A percentile compares a stretch with the other conserved stretches of the same genome.
phyloP scores from a whole-genome alignment of 2,329 filamentous ascomycete genomes.

The Thelonectria rubi region DNA sequence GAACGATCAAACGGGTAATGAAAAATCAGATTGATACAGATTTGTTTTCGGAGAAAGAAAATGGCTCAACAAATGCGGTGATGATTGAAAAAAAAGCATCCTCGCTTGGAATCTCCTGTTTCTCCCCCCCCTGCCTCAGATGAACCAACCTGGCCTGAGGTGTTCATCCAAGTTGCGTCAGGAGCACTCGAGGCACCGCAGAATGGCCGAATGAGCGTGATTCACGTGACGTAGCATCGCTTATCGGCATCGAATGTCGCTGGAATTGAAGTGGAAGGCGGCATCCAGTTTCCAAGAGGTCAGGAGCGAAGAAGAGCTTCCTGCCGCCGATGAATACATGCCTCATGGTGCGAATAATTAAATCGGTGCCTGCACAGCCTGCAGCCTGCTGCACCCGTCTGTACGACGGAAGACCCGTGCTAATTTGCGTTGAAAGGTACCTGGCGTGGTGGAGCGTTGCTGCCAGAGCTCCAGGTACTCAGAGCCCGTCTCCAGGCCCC shows the following conservation, averaged over 20 bases:
- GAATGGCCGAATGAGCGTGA: background rate
- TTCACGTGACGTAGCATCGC: conserved; percentile 34
- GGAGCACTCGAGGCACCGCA: background rate
- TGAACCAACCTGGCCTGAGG: conserved; percentile 6
- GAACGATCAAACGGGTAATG: conserved; percentile 16
- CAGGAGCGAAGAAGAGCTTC: conserved; percentile 21
- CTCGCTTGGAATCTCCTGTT: background rate
- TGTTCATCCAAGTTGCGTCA: conserved; percentile 5
- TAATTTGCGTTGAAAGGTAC: conserved; percentile 20
- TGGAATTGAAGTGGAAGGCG: background rate
- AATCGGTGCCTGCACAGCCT: conserved; percentile 7
- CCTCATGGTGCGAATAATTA: conserved; percentile 4
- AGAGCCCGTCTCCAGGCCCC: background rate
- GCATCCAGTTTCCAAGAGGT: background rate
- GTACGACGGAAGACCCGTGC: too few species aligned
- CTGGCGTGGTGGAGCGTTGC: conserved; percentile 24
- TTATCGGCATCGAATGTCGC: background rate
- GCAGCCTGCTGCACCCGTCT: too few species aligned
- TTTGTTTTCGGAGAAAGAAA: conserved; percentile 1
- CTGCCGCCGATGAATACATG: conserved; percentile 25
- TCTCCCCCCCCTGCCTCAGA: background rate
- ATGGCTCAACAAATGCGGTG: background rate
- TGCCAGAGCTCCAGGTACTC: conserved; percentile 5
- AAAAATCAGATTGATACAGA: background rate
- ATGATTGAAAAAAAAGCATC: background rate